Base-by-base conservation (phyloP, 805 yeast genomes). In the Metschnikowia amazonensis region DNA sequence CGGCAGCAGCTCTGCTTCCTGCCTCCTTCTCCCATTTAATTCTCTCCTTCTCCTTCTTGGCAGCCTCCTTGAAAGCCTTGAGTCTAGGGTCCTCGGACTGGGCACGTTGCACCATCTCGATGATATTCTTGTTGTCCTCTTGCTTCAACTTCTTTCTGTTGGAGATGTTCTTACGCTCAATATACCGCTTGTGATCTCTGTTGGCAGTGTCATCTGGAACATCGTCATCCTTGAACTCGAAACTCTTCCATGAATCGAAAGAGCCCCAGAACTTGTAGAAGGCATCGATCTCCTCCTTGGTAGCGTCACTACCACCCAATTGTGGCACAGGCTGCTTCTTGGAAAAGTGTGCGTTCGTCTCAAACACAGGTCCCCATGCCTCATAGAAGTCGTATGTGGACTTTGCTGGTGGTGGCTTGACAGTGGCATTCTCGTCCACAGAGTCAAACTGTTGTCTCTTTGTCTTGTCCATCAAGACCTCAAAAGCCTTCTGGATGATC, bases 181-280 rank as follows among this genome's bases (percentile, higher is more conserved):
- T 84, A 77, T 89, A 87, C 75, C 99, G 95, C 78, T 94, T 94
- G 81, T 94, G 96, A 69, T 94, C 99, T 80, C 99, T 89, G 83
- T 94, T 94, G 50, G 96, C 86, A 47, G 97, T 87, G 72, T 94
- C 99, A 75, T 94, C 99, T 58, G 99, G 99, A 62, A 90, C 97
- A 65, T 94, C 99, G 77, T 94, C 99, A 66, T 94, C 99, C 68
- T 89, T 80, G 75, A 90, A 94, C 75, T 94, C 99, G 65, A 94
- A 94, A 39, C 96, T 77, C 77, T 96, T 87, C 99, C 99, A 94
- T 17, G 98, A 92, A 72, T 94, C 97, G 56, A 90, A 87, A 68
- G 85, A 84, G 69, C 84, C 84, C 86, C 94, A 94, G 81, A 89
- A 92, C 57, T 81, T 79, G 78, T 92, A 92, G 74, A 95, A 90